Percentiles rank a stretch among this genome's conserved stretches.
phyloP scores from a whole-genome alignment of 768 basidiomycete species.

The Lactarius indigo region DNA sequence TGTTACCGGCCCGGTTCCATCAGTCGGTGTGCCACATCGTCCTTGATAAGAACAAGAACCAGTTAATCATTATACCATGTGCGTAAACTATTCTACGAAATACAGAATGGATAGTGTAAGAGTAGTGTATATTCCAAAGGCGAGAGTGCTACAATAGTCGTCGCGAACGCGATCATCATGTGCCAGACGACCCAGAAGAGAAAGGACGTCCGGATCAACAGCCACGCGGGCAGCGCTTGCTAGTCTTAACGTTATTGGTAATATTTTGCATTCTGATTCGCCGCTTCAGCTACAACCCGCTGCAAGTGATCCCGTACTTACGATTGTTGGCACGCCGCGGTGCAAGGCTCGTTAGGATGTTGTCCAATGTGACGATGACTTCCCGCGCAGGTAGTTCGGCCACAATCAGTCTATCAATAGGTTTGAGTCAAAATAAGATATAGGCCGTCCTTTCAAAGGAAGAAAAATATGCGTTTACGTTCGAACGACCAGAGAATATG shows the following conservation, averaged over 20 bases:
- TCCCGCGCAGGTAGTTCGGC: slow-evolving; percentile 14
- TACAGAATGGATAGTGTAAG: background rate
- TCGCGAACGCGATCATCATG: background rate
- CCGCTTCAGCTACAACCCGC: background rate
- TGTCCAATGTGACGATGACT: slow-evolving; percentile 8
- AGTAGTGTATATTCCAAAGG: background rate
- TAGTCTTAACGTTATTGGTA: slow-evolving; percentile 11
- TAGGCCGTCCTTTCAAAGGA: background rate
- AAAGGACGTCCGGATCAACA: slow-evolving; percentile 3
- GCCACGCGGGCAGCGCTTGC: slow-evolving; percentile 14
- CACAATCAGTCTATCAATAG: slow-evolving; percentile 16
- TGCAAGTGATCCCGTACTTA: background rate
- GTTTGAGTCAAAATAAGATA: background rate
- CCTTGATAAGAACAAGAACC: too few relatives aligned
- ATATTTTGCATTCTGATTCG: slow-evolving; percentile 1
- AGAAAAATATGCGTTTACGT: slow-evolving; percentile 9
- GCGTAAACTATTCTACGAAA: background rate
- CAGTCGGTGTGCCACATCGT: background rate
- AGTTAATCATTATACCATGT: background rate
- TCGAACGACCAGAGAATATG: slow-evolving; percentile 17
- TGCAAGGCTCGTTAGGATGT: slow-evolving; percentile 16
- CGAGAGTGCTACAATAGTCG: background rate
- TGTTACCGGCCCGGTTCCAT: background rate
- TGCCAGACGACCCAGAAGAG: background rate
- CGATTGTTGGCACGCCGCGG: slow-evolving; percentile 17